Evolutionary conservation across 495 filamentous ascomycete genomes (phyloP).

Genomic region (Aspergillus bridgeri): DNA sequence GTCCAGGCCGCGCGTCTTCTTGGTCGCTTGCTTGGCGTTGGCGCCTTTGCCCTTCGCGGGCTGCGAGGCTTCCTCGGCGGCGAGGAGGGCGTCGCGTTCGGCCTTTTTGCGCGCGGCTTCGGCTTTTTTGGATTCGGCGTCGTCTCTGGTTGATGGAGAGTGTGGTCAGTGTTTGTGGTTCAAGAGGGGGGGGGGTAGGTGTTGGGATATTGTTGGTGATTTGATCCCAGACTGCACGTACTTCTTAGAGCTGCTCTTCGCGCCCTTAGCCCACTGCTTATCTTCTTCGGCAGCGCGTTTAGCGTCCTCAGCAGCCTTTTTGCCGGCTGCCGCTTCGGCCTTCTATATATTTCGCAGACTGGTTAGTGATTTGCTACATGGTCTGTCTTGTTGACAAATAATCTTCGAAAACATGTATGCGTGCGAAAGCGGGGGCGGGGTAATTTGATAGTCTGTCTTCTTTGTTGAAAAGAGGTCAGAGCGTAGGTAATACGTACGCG

Average conservation of each 20-base stretch:
- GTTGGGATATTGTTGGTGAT: background rate
- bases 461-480: background rate
- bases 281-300: slow-evolving; percentile 68
- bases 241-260: slow-evolving; percentile 84
- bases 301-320: slow-evolving; percentile 66
- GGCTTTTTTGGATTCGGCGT: slow-evolving; percentile 79
- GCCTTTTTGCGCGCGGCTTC: slow-evolving; percentile 85
- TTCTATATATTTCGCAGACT: slow-evolving; percentile 52
- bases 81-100: slow-evolving; percentile 77
- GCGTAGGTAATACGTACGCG: slow-evolving; percentile 34
- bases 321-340: slow-evolving; percentile 77
- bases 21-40: slow-evolving; percentile 58
- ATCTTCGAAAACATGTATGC: background rate
- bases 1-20: slow-evolving; percentile 67
- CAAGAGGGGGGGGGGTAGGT: too few species aligned
- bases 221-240: slow-evolving; percentile 50
- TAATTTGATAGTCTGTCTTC: slow-evolving; percentile 1
- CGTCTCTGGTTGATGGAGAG: slow-evolving; percentile 54
- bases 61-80: slow-evolving; percentile 71
- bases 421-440: slow-evolving; percentile 31
- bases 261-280: slow-evolving; percentile 76
- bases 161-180: background rate
- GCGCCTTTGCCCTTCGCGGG: slow-evolving; percentile 56
- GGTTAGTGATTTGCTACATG: background rate
- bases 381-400: background rate